phyloP scores from a whole-genome alignment of 1,139 yeast species.

The Yamadazyma songkhlaensis region DNA sequence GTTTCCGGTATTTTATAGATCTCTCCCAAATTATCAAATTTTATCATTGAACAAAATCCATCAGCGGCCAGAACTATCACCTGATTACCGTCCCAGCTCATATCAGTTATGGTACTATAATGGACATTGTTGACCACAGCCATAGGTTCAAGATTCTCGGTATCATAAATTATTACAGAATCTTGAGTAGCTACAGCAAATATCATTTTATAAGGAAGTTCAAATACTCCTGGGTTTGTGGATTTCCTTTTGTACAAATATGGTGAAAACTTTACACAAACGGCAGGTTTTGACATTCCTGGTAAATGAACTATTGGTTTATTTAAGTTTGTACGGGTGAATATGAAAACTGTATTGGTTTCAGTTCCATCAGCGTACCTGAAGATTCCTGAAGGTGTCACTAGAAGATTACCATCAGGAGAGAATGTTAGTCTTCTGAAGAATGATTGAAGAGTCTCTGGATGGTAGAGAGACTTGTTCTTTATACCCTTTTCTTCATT shows the following conservation, averaged over 20 bases:
- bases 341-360: constrained; percentile 70
- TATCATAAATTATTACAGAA: constrained; percentile 79
- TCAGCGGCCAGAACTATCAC: constrained; percentile 85
- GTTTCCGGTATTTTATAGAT: constrained; percentile 8
- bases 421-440: constrained; percentile 83
- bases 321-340: constrained; percentile 65
- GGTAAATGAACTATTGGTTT: constrained; percentile 75
- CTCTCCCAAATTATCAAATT: constrained; percentile 56
- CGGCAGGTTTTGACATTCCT: constrained; percentile 78
- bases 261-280: constrained; percentile 79
- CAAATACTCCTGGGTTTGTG: constrained; percentile 24
- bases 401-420: constrained; percentile 80
- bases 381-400: constrained; percentile 82
- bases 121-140: constrained; percentile 79
- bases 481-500: not conserved
- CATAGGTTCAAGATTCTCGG: constrained; percentile 64
- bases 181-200: constrained; percentile 95
- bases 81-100: constrained; percentile 83
- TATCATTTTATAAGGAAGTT: constrained; percentile 71
- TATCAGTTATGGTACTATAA: constrained; percentile 83
- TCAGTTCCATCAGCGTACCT: constrained; percentile 19
- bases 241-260: constrained; percentile 37
- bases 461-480: constrained; percentile 52
- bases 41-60: constrained; percentile 79
- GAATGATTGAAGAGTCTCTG: constrained; percentile 86